Base-by-base conservation (phyloP, 2,329 filamentous ascomycete species). In the Venturia aucupariae region DNA sequence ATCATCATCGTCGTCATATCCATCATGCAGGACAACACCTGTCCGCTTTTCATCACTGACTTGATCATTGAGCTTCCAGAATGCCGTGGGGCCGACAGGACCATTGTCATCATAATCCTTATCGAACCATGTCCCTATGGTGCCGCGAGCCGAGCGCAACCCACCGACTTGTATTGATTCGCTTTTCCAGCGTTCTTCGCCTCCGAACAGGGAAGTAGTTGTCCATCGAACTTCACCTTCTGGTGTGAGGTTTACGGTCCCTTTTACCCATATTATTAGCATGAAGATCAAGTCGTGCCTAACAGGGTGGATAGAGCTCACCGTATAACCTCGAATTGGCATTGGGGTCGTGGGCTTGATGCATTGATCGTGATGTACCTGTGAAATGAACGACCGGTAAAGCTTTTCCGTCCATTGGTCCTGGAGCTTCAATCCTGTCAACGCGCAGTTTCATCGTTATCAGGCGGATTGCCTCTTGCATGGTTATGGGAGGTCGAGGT, bases 101-200 rank as follows among this genome's bases (percentile, higher is more conserved):
- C 89, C 89, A 68, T 87, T 83, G 0, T 77, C 72, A 67, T 89
- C 86, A 69, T 84, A 87, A 72, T 90, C 84, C 69, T 86, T 87
- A 69, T 90, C 88, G 70, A 91, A 92, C 90, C 90, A 93, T 62
- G 85, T 87, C 0, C 90, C 89, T 1, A 91, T 71, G 0, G 91
- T 84, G 0, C 89, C 89, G 8, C 88, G 80, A 7, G 82, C 84
- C 6, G 86, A 87, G 60, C 78, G 75, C 1, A 85, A 69, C 0
- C 89, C 90, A 13, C 89, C 89, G 5, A 92, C 74, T 73, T 93
- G 90, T 6, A 92, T 79, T 10, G 87, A 84, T 75, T 93, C 90
- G 70, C 86, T 89, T n/a, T 84, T 82, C 90, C 89, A 92, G 27
- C 88, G 79, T 70, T 89, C 85, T 68, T 89, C 81, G 60, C 87